Evolutionary conservation across 2,329 filamentous ascomycete genomes (phyloP).

Genomic region (Aspergillus oerlinghausenensis): DNA sequence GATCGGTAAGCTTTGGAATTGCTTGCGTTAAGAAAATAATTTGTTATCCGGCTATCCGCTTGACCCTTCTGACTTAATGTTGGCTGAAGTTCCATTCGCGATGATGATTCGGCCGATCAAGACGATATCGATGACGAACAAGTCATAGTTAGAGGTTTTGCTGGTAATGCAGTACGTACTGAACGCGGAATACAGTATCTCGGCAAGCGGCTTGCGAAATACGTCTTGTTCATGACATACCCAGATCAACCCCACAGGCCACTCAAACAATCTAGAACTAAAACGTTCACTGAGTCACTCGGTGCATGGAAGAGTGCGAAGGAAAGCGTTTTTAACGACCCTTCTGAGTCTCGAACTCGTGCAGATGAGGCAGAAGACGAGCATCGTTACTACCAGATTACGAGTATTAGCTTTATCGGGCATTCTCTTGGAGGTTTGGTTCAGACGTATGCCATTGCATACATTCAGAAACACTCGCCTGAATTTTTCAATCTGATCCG

Average conservation of each 20-base stretch:
- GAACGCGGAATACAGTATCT: slow-evolving; percentile 96
- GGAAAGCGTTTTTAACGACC: slow-evolving; percentile 24
- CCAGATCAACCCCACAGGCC: slow-evolving; percentile 89
- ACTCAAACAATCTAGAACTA: slow-evolving; percentile 49
- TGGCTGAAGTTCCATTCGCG: slow-evolving; percentile 10
- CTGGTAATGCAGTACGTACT: slow-evolving; percentile 83
- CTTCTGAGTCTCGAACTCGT: slow-evolving; percentile 36
- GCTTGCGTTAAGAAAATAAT: not conserved
- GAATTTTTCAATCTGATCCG: slow-evolving; percentile 81
- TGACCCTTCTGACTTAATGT: not conserved
- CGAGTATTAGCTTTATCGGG: slow-evolving; percentile 90
- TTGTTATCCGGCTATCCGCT: not conserved
- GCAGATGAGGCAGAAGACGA: slow-evolving; percentile 42
- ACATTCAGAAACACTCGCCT: slow-evolving; percentile 93
- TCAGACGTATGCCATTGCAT: slow-evolving; percentile 91
- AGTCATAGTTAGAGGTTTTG: slow-evolving; percentile 83
- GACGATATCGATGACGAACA: slow-evolving; percentile 54
- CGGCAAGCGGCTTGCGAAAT: slow-evolving; percentile 88
- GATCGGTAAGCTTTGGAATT: slow-evolving; percentile 5
- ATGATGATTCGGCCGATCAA: slow-evolving; percentile 33
- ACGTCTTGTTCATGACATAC: slow-evolving; percentile 83
- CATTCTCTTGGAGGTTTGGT: slow-evolving; percentile 87
- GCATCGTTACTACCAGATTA: slow-evolving; percentile 68
- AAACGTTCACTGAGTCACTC: slow-evolving; percentile 47
- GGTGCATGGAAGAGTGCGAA: slow-evolving; percentile 34